Conservation (phyloP, 495 filamentous ascomycete genomes). For the Talaromyces adpressus region DNA sequence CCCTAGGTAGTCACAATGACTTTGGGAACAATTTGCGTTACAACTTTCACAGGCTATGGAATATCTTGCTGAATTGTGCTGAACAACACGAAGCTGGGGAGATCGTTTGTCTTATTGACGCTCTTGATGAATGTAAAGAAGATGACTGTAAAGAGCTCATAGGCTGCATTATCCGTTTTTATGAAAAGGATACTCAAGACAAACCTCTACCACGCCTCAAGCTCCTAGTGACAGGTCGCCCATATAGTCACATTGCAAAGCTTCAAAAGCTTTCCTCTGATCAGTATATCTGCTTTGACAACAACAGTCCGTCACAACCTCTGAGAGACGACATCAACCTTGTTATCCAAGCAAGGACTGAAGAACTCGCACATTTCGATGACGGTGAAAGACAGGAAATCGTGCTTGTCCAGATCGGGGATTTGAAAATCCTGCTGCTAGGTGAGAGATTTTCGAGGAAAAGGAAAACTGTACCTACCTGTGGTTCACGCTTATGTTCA, state of each 20-base stretch:
- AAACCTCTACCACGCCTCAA: not conserved
- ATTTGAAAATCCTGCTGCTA: too few relatives aligned
- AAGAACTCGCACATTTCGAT: not conserved
- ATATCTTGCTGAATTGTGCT: conserved; percentile 21
- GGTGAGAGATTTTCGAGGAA: not conserved
- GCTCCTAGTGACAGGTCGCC: not conserved
- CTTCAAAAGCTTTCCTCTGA: not conserved
- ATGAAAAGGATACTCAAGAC: not conserved
- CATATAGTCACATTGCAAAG: not conserved
- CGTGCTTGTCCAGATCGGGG: too few relatives aligned
- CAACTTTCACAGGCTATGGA: conserved; percentile 32
- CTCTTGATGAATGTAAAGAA: conserved; percentile 33
- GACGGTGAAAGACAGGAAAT: not conserved
- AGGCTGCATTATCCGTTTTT: not conserved
- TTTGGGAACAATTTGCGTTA: conserved; percentile 16
- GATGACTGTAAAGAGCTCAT: not conserved
- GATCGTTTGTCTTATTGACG: conserved; percentile 38
- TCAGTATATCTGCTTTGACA: not conserved
- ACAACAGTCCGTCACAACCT: not conserved
- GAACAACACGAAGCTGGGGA: conserved; percentile 25
- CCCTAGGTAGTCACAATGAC: conserved; percentile 12
- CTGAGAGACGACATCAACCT: not conserved
- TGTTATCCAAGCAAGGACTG: not conserved
- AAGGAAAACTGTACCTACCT: not conserved
- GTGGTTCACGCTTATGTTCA: not conserved